Percentiles rank a stretch among this genome's conserved stretches.
These are phyloP conservation scores for Psophocarpus tetragonolobus DNA, from an alignment of 306 rosid genomes.

Conservation along the genomic window DNA sequence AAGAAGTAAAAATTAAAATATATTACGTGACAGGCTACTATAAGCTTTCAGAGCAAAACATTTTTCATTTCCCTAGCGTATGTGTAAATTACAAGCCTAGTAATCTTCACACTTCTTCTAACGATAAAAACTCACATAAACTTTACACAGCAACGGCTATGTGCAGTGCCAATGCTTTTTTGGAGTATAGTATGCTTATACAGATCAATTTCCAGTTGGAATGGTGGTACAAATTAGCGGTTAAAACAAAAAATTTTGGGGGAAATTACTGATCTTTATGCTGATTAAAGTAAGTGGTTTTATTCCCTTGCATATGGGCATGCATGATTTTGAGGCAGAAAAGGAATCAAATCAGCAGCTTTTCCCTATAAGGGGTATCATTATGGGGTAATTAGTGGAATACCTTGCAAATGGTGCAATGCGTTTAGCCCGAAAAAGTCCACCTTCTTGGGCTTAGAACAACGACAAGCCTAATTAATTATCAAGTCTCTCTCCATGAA, in stretches of 20 bases:
- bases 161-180: conserved; percentile 10
- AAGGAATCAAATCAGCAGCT: conserved; percentile 73
- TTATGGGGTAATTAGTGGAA: conserved; percentile 81
- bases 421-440: conserved; percentile 54
- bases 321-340: conserved; percentile 79
- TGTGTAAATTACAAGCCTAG: conserved; percentile 26
- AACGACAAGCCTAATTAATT: conserved; percentile 40
- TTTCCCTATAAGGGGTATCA: conserved; percentile 51
- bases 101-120: conserved; percentile 28
- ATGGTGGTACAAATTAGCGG: background rate
- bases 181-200: background rate
- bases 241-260: conserved; percentile 5
- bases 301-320: conserved; percentile 62
- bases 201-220: background rate
- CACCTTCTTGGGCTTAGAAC: conserved; percentile 47
- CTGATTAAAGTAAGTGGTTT: conserved; percentile 42
- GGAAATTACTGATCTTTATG: conserved; percentile 13
- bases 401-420: conserved; percentile 63
- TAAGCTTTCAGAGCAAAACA: conserved; percentile 15
- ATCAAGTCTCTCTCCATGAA: conserved; percentile 44
- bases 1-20: conserved; percentile 35
- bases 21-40: background rate
- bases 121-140: background rate
- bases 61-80: conserved; percentile 21
- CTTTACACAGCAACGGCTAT: conserved; percentile 31